A percentile compares a stretch with the other conserved stretches of the same genome.
These are phyloP conservation scores for Periconia macrospinosa DNA, from an alignment of 2,329 filamentous ascomycete species.

Conservation along the genomic window DNA sequence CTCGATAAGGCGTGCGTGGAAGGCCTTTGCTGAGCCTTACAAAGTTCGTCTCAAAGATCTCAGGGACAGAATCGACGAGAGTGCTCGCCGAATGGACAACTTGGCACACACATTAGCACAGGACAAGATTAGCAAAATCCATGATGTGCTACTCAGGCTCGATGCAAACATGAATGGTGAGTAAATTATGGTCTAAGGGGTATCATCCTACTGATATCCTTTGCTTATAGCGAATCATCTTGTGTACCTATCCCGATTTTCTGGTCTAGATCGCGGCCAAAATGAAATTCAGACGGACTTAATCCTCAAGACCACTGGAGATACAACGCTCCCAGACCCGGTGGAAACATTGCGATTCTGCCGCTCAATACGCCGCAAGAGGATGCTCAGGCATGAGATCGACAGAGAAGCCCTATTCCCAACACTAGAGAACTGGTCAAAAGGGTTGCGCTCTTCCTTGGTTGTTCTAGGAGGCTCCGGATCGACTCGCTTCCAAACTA, in stretches of 20 bases:
- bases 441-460: not conserved
- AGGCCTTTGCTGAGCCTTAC: constrained; percentile 15
- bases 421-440: not conserved
- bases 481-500: not conserved
- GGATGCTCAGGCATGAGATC: not conserved
- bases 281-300: constrained; percentile 1
- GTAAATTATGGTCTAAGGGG: not conserved
- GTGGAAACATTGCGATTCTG: not conserved
- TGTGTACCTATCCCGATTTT: not conserved
- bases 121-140: not conserved
- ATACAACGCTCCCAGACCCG: not conserved
- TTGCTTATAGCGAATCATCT: not conserved
- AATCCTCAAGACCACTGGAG: not conserved
- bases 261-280: not conserved
- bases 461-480: not conserved
- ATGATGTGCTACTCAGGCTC: not conserved
- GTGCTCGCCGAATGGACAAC: not conserved
- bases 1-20: constrained; percentile 15
- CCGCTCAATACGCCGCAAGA: constrained; percentile 1
- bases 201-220: not conserved
- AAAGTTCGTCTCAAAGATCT: constrained; percentile 20
- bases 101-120: not conserved
- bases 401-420: not conserved
- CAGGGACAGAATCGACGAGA: constrained; percentile 4
- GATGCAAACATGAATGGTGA: not conserved